Evolutionary conservation across 2,329 filamentous ascomycete genomes (phyloP), one percentile per base, ranked within the genome.

Genomic region (Chaetomium sp.): DNA sequence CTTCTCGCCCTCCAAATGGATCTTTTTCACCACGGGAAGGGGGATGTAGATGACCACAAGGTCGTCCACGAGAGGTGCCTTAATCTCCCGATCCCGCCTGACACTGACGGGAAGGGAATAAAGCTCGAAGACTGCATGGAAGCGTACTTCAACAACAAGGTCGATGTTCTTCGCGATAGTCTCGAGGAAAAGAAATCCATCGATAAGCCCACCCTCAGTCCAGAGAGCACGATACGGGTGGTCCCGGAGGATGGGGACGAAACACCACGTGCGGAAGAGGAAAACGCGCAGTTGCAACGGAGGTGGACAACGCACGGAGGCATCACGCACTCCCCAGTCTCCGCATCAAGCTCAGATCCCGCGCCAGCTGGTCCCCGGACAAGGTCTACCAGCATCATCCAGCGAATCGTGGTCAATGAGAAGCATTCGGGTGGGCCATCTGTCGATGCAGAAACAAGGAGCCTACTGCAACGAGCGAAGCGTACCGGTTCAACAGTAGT

Each of bases 1-100:
- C 82, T 98, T 1, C 83, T 98, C 29, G 93, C 93, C 0, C 78
- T 98, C 45, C 96, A 97, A 74, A 94, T 97, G 81, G 93, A 98
- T 74, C 87, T 98, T 16, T 97, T 94, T 71, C 95, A 78, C 73
- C 91, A 92, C 27, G 95, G 94, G 16, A 92, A 91, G 73, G 90
- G 91, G 67, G 89, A 90, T 57, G 86, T 87, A 49, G 93, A 96
- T 69, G 95, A 99, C 72, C 94, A 98, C 80, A 97, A 96, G 74
- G 92, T 97, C 64, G 88, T 97, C 60, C 94, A 96, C 70, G 95
- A 99, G 78, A 85, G 95, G 60, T 79, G 97, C 25, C 82, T 99
- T 7, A 95, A 98, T 72, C 86, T 99, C 49, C 93, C 93, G 0
- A 91, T 99, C n/a, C 91, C 92, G 0, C 83, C 88, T 1, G 88